These are phyloP conservation scores for Schwanniomyces vanrijiae DNA, from an alignment of 805 yeast species.

Conservation along the genomic window DNA sequence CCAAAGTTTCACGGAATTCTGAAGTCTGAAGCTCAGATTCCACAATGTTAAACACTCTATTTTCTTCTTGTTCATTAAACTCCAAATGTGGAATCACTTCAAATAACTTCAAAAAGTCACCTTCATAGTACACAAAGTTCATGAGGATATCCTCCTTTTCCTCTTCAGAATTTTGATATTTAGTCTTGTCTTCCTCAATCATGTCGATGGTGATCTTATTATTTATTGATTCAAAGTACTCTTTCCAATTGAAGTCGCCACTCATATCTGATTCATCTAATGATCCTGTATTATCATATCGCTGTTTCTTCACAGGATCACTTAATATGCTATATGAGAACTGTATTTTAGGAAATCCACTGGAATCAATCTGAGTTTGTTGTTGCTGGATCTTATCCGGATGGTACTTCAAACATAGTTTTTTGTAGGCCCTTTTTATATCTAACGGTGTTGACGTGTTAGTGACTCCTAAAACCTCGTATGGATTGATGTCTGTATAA, in stretches of 20 bases:
- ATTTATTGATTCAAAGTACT: constrained; percentile 48
- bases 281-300: constrained; percentile 73
- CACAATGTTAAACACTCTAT: constrained; percentile 56
- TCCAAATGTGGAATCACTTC: constrained; percentile 80
- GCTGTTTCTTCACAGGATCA: constrained; percentile 53
- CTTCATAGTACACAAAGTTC: constrained; percentile 56
- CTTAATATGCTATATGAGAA: constrained; percentile 70
- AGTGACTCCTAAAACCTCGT: constrained; percentile 48
- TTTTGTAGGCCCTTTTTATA: constrained; percentile 68
- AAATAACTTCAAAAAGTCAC: constrained; percentile 68
- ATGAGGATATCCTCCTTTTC: constrained; percentile 63
- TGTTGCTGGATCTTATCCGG: constrained; percentile 63
- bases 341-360: constrained; percentile 64
- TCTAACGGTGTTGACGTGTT: constrained; percentile 46
- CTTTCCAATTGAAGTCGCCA: constrained; percentile 57
- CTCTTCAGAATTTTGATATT: constrained; percentile 62
- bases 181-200: constrained; percentile 66
- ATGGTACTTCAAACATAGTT: constrained; percentile 60
- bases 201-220: constrained; percentile 58
- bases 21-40: constrained; percentile 37
- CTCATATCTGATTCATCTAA: constrained; percentile 40
- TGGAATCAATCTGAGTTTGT: constrained; percentile 15
- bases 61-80: constrained; percentile 57
- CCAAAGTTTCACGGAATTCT: constrained; percentile 30
- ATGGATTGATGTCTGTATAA: constrained; percentile 62